These are phyloP conservation scores for Penicillium italicum DNA, from an alignment of 2,329 filamentous ascomycete species.

Conservation along the genomic window DNA sequence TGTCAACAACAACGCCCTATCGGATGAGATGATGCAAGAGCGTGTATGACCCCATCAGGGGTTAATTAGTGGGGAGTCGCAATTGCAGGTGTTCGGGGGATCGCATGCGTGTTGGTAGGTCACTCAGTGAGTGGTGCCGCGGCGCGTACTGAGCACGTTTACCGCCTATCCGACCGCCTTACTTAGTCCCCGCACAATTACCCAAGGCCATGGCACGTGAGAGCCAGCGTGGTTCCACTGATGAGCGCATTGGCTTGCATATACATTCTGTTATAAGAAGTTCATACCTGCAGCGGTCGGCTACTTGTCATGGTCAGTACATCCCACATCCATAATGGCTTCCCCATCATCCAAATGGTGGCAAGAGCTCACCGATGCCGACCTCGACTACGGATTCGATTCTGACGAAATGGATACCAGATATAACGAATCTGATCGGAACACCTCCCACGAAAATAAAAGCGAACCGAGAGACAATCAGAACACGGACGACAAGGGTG, in stretches of 20 bases:
- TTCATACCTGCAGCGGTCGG: not conserved
- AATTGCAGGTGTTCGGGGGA: not conserved
- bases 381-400: slow-evolving; percentile 27
- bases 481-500: slow-evolving; percentile 9
- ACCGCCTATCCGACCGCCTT: not conserved
- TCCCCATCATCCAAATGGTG: slow-evolving; percentile 17
- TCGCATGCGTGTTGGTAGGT: not conserved
- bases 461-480: not conserved
- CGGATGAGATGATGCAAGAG: slow-evolving; percentile 2
- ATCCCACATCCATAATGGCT: slow-evolving; percentile 9
- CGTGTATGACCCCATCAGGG: no score
- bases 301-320: slow-evolving; percentile 12
- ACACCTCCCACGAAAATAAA: slow-evolving; percentile 4
- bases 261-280: slow-evolving; percentile 17
- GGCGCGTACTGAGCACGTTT: not conserved
- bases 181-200: not conserved
- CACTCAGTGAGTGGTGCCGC: not conserved
- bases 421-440: slow-evolving; percentile 17
- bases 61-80: not conserved
- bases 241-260: slow-evolving; percentile 22
- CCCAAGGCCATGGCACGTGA: slow-evolving; percentile 19
- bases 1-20: slow-evolving; percentile 6
- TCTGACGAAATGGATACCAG: slow-evolving; percentile 25
- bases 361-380: slow-evolving; percentile 18
- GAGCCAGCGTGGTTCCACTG: slow-evolving; percentile 18